Conservation (phyloP, 176 grass and related monocot species). For the Chloris gayana region DNA sequence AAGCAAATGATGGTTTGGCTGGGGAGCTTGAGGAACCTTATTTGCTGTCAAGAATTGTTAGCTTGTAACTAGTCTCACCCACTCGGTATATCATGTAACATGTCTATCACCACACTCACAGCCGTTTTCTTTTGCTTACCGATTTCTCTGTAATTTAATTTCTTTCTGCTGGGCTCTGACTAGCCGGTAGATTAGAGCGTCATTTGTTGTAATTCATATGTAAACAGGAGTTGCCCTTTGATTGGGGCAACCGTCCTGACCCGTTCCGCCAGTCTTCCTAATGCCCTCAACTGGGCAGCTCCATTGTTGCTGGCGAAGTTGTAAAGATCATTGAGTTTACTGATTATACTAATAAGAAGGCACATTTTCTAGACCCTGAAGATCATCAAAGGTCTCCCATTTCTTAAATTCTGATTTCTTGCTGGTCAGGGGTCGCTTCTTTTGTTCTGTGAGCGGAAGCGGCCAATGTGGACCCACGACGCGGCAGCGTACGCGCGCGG, state of each 20-base stretch:
- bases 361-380: not conserved
- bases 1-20: slow-evolving; percentile 48
- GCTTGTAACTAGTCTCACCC: slow-evolving; percentile 64
- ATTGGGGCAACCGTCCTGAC: slow-evolving; percentile 45
- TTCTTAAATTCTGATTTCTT: not conserved
- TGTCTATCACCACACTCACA: slow-evolving; percentile 29
- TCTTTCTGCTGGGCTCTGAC: slow-evolving; percentile 20
- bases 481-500: not conserved
- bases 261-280: slow-evolving; percentile 1
- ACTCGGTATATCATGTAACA: slow-evolving; percentile 57
- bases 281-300: slow-evolving; percentile 9
- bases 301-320: slow-evolving; percentile 33
- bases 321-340: slow-evolving; percentile 40
- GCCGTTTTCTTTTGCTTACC: slow-evolving; percentile 9
- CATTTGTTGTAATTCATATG: slow-evolving; percentile 48
- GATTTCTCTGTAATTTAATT: slow-evolving; percentile 25
- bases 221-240: slow-evolving; percentile 57
- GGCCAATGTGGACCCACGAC: not conserved
- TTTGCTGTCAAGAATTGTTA: slow-evolving; percentile 71
- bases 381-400: not conserved
- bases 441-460: not conserved
- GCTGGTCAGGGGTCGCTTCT: not conserved
- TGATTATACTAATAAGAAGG: slow-evolving; percentile 37
- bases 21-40: slow-evolving; percentile 71
- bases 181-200: slow-evolving; percentile 29